Evolutionary conservation across 1,284 basidiomycete species (phyloP).

Genomic region (Hortiboletus rubellus): DNA sequence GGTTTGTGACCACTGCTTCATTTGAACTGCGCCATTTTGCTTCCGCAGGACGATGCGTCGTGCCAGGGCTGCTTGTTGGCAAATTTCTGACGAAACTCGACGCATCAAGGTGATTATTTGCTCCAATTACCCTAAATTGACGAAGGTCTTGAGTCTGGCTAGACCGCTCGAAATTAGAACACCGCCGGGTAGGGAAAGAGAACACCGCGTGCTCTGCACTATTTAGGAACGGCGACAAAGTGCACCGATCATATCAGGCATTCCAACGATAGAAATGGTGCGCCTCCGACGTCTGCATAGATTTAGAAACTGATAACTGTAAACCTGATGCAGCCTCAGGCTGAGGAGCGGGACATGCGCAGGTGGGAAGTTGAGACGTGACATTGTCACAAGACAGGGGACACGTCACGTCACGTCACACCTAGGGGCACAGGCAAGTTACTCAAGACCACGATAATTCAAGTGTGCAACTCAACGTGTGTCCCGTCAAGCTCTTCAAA

Average conservation of each 20-base stretch:
- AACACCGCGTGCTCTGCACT: background rate
- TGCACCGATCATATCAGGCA: background rate
- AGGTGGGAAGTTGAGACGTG: conserved; percentile 24
- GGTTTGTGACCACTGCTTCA: conserved; percentile 19
- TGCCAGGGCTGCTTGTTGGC: background rate
- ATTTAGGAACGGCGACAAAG: background rate
- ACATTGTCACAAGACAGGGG: conserved; percentile 34
- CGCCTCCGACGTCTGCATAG: background rate
- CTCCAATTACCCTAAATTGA: background rate
- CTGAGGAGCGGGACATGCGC: conserved; percentile 3
- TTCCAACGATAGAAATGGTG: conserved; percentile 2
- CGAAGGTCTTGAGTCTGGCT: conserved; percentile 1
- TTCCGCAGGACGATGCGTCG: conserved; percentile 15
- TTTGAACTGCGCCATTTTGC: conserved; percentile 15
- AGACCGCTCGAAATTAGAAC: conserved; percentile 16
- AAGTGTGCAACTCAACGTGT: conserved; percentile 32
- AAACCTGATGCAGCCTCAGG: background rate
- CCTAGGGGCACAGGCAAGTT: conserved; percentile 29
- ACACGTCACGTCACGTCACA: conserved; percentile 28
- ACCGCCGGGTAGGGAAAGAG: conserved; percentile 1
- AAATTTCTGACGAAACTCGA: background rate
- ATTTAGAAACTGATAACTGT: conserved; percentile 1
- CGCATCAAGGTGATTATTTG: conserved; percentile 6
- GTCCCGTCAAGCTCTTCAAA: conserved; percentile 27
- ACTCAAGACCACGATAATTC: conserved; percentile 30